Evolutionary conservation across 768 basidiomycete genomes (phyloP).

Genomic region (Tephrocybe sp.): DNA sequence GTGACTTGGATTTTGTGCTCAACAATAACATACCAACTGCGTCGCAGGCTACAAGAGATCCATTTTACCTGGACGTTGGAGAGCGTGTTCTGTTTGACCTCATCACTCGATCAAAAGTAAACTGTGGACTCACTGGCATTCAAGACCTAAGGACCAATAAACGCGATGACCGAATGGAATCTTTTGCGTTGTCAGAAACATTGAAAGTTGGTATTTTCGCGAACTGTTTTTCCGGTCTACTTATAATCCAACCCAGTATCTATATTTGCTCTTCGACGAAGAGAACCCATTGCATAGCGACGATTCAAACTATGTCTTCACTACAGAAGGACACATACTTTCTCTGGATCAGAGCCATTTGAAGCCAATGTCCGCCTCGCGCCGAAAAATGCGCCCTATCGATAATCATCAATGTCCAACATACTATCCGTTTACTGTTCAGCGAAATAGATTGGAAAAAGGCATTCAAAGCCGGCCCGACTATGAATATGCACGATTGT

Average conservation of each 20-base stretch:
- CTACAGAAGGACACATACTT: slow-evolving; percentile 93
- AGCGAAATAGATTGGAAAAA: slow-evolving; percentile 48
- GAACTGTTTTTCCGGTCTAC: neutral
- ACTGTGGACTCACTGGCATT: slow-evolving; percentile 85
- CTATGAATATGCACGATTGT: slow-evolving; percentile 73
- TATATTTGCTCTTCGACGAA: slow-evolving; percentile 91
- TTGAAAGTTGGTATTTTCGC: slow-evolving; percentile 61
- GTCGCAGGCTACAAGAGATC: slow-evolving; percentile 83
- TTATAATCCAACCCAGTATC: slow-evolving; percentile 54
- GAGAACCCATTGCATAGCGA: slow-evolving; percentile 69
- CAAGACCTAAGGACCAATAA: slow-evolving; percentile 73
- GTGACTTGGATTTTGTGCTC: slow-evolving; percentile 18
- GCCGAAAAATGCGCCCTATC: slow-evolving; percentile 57
- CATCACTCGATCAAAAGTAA: slow-evolving; percentile 68
- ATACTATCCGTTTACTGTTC: slow-evolving; percentile 47
- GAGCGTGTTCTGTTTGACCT: slow-evolving; percentile 82
- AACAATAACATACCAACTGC: neutral
- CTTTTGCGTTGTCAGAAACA: slow-evolving; percentile 91
- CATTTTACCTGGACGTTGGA: slow-evolving; percentile 90
- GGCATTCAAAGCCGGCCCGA: slow-evolving; percentile 76
- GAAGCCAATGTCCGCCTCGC: slow-evolving; percentile 53
- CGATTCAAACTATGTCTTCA: slow-evolving; percentile 87
- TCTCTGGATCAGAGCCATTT: slow-evolving; percentile 55
- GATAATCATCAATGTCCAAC: slow-evolving; percentile 74
- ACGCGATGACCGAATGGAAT: slow-evolving; percentile 95